These are phyloP conservation scores for Tylopilus vinaceipallidus DNA, from an alignment of 768 basidiomycete species.

Conservation along the genomic window DNA sequence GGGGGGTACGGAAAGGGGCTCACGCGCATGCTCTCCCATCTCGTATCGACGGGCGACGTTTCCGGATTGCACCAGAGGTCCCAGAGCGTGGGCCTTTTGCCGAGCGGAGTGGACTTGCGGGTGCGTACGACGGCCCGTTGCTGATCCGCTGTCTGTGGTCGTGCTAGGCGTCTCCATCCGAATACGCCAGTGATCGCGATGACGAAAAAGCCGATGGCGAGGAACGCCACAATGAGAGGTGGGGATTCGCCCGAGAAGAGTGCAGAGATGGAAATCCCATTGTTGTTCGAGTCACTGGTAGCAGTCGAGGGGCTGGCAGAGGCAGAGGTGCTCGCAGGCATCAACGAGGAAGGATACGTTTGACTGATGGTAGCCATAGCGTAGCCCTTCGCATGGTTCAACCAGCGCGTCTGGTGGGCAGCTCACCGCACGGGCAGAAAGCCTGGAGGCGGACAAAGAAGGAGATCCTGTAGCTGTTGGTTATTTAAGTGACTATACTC, in stretches of 20 bases:
- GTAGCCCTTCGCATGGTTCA: slow-evolving; percentile 12
- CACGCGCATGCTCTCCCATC: slow-evolving; percentile 45
- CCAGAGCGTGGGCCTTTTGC: slow-evolving; percentile 44
- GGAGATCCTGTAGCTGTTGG: background rate
- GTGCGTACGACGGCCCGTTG: slow-evolving; percentile 1
- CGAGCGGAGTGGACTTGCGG: slow-evolving; percentile 1
- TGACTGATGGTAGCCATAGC: slow-evolving; percentile 17
- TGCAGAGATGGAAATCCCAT: background rate
- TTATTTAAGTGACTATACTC: slow-evolving; percentile 13
- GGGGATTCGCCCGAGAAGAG: slow-evolving; percentile 42
- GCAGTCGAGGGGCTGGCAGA: slow-evolving; percentile 1
- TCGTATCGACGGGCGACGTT: slow-evolving; percentile 1
- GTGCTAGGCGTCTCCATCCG: slow-evolving; percentile 40
- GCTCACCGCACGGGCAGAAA: slow-evolving; percentile 4
- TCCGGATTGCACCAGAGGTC: slow-evolving; percentile 35
- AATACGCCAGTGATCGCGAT: slow-evolving; percentile 48
- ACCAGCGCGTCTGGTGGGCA: slow-evolving; percentile 1
- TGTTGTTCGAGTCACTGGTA: background rate
- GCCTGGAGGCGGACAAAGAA: slow-evolving; percentile 16
- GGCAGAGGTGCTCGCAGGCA: slow-evolving; percentile 5
- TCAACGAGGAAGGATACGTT: background rate
- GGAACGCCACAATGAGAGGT: slow-evolving; percentile 56
- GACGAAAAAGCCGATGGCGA: slow-evolving; percentile 56
- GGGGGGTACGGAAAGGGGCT: slow-evolving; percentile 8
- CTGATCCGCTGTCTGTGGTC: slow-evolving; percentile 11